Evolutionary conservation across 768 basidiomycete species (phyloP).

Genomic region (Leccinum aurantiacum): DNA sequence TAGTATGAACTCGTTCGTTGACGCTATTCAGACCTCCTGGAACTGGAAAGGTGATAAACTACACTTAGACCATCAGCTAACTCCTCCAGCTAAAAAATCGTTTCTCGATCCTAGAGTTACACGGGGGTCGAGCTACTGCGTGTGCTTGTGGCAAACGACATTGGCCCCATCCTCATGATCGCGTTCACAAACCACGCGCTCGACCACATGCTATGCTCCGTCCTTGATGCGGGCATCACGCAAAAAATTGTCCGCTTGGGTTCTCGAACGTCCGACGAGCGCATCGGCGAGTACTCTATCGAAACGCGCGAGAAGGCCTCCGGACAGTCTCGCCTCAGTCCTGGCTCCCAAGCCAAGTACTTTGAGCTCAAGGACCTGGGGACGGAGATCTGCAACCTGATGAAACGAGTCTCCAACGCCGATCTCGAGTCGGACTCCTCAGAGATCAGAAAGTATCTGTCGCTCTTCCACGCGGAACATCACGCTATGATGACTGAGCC

Average conservation of each 20-base stretch:
- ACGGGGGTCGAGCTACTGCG: conserved; percentile 70
- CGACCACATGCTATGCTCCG: conserved; percentile 65
- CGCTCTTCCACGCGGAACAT: conserved; percentile 49
- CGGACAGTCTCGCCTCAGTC: conserved; percentile 42
- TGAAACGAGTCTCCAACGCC: conserved; percentile 41
- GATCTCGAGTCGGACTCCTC: conserved; percentile 35
- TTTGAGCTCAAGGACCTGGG: conserved; percentile 45
- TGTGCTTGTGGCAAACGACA: conserved; percentile 53
- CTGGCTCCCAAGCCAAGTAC: conserved; percentile 34
- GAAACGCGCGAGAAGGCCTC: conserved; percentile 53
- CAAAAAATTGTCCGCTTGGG: conserved; percentile 66
- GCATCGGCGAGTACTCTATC: conserved; percentile 59
- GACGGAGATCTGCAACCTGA: conserved; percentile 45
- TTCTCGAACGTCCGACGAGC: conserved; percentile 58
- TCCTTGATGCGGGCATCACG: conserved; percentile 67
- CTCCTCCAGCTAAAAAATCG: not conserved
- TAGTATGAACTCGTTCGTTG: not conserved
- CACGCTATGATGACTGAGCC: conserved; percentile 40
- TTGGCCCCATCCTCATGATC: conserved; percentile 55
- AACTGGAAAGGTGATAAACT: conserved; percentile 61
- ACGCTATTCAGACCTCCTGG: conserved; percentile 61
- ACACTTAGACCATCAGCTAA: not conserved
- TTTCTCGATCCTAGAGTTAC: conserved; percentile 45
- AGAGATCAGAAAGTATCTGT: conserved; percentile 44
- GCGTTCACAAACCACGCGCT: conserved; percentile 81